Conservation (phyloP, 257 asterid species). For the Solanum rostratum region DNA sequence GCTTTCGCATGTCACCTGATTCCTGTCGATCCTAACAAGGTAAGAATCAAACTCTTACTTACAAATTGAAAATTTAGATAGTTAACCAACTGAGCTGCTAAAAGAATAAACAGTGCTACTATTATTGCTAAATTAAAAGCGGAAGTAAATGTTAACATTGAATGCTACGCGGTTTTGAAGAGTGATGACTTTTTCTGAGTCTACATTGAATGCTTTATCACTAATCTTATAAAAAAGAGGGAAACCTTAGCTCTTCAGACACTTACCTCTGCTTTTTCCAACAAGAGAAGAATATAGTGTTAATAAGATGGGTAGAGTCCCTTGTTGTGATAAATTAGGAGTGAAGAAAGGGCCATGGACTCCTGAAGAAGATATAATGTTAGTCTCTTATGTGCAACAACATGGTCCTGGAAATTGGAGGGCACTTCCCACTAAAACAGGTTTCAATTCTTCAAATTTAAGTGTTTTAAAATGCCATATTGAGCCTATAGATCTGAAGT, state of each 20-base stretch:
- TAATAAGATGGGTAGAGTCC: conserved; percentile 76
- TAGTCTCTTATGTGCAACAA: conserved; percentile 76
- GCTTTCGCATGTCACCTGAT: too few relatives aligned
- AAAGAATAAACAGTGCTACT: neutral
- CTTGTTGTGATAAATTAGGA: conserved; percentile 81
- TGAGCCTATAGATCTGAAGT: too few relatives aligned
- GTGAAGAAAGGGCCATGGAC: conserved; percentile 98
- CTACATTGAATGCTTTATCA: conserved; percentile 49
- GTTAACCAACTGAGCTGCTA: neutral
- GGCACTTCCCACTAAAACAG: conserved; percentile 68
- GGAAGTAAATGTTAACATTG: conserved; percentile 8
- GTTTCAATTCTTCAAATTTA: conserved; percentile 17
- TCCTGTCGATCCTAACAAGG: too few relatives aligned
- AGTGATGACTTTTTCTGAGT: conserved; percentile 55
- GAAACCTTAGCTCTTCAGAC: neutral
- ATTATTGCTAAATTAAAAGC: neutral
- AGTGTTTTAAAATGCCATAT: too few relatives aligned
- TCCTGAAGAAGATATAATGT: conserved; percentile 83
- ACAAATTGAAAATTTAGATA: too few relatives aligned
- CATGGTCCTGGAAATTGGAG: conserved; percentile 94
- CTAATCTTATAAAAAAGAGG: neutral
- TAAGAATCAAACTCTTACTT: neutral
- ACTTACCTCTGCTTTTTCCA: conserved; percentile 24
- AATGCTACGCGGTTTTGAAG: conserved; percentile 86
- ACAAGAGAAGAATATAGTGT: neutral